Conservation (phyloP, 2,329 filamentous ascomycete genomes). For the Dactylonectria macrodidyma region DNA sequence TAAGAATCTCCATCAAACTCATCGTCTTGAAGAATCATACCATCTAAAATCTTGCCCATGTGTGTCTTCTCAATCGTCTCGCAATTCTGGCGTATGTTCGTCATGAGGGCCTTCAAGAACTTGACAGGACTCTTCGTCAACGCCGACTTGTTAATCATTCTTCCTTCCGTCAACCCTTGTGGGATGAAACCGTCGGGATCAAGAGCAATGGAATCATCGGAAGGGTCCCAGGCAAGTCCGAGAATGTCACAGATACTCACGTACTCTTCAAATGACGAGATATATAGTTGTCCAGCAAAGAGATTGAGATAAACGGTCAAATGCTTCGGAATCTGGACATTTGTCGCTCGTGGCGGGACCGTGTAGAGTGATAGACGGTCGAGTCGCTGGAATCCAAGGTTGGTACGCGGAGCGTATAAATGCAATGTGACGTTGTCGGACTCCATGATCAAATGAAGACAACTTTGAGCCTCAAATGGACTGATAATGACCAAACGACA, state of each 20-base stretch:
- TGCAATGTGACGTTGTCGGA: slow-evolving; percentile 60
- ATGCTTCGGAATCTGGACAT: not conserved
- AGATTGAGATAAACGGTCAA: slow-evolving; percentile 70
- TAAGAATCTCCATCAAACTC: slow-evolving; percentile 36
- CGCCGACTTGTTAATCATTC: slow-evolving; percentile 35
- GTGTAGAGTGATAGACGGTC: slow-evolving; percentile 41
- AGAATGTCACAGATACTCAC: slow-evolving; percentile 64
- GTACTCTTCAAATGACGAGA: slow-evolving; percentile 70
- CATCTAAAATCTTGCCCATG: slow-evolving; percentile 56
- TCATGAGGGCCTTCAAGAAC: too few species aligned
- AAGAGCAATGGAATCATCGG: slow-evolving; percentile 41
- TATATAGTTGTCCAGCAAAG: slow-evolving; percentile 78
- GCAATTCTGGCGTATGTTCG: too few species aligned
- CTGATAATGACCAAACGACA: slow-evolving; percentile 59
- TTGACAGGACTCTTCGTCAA: slow-evolving; percentile 53
- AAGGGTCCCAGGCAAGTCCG: slow-evolving; percentile 58
- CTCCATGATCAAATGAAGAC: slow-evolving; percentile 58
- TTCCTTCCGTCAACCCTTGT: not conserved
- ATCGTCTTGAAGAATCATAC: slow-evolving; percentile 40
- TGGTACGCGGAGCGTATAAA: slow-evolving; percentile 64
- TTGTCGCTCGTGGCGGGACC: slow-evolving; percentile 7
- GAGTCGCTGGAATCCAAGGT: slow-evolving; percentile 42
- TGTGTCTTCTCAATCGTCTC: slow-evolving; percentile 33
- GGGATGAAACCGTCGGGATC: slow-evolving; percentile 54
- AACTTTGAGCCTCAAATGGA: slow-evolving; percentile 70